These are phyloP conservation scores for Uronychia binucleata DNA, from an alignment of 73 alveolate genomes.

Conservation along the genomic window DNA sequence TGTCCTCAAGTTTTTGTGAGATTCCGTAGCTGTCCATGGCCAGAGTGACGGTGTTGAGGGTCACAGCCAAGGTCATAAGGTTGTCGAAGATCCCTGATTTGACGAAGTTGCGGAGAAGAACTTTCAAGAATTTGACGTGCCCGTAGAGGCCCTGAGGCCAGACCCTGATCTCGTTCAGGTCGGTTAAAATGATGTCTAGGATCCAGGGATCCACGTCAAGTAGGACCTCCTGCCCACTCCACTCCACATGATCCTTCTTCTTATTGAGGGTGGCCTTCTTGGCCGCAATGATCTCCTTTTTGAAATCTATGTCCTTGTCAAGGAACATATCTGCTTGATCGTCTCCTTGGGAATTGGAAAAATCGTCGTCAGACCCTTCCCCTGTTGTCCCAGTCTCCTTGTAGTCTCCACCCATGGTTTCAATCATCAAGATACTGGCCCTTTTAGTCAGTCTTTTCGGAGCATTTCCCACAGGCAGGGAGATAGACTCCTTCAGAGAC, in stretches of 20 bases:
- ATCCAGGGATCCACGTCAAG: constrained; percentile 25
- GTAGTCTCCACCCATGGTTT: too few relatives aligned
- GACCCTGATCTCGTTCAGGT: constrained; percentile 14
- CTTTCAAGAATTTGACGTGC: too few relatives aligned
- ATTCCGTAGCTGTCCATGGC: constrained; percentile 88
- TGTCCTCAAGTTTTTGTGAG: constrained; percentile 56
- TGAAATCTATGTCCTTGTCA: constrained; percentile 7
- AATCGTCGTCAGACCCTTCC: too few relatives aligned
- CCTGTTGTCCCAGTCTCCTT: too few relatives aligned
- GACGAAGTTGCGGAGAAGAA: too few relatives aligned
- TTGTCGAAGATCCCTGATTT: constrained; percentile 59
- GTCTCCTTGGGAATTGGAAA: too few relatives aligned
- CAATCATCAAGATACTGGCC: too few relatives aligned
- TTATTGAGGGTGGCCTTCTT: neutral
- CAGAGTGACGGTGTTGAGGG: constrained; percentile 86
- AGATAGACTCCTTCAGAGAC: too few relatives aligned
- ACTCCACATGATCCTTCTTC: neutral
- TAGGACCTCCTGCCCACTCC: constrained; percentile 29
- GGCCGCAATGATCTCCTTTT: neutral
- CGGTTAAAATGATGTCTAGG: constrained; percentile 3
- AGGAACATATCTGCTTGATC: constrained; percentile 10
- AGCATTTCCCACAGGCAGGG: too few relatives aligned
- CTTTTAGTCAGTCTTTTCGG: too few relatives aligned
- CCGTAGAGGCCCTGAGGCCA: constrained; percentile 46
- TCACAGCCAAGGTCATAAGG: constrained; percentile 74